Evolutionary conservation across 129 eudicot species (phyloP), one percentile per base, ranked within the genome.

Genomic region (Cynara cardunculus): DNA sequence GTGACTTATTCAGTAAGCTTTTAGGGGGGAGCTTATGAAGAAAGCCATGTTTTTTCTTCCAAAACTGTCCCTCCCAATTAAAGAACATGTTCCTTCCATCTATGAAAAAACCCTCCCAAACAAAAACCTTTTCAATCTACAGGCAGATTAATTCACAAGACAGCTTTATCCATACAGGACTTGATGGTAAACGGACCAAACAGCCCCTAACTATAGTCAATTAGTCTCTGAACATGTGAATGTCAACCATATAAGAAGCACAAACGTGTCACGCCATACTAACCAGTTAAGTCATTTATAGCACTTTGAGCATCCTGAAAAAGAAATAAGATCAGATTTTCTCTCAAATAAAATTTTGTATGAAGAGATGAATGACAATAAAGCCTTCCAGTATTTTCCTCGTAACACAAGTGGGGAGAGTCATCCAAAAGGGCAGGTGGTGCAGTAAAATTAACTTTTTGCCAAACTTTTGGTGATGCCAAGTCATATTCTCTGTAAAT

Each of bases 301-400:
- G 98, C 94, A 73, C 86, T 91, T 79, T 94, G 98, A 69, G 97
- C 98, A 76, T 94, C 98, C 97, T 93, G 90, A 59, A 83, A 11
- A 82, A 16, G 56, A 70, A 56, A 81, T 7, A 39, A 70, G 18
- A 67, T 80, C 39, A 34, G 61, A 25, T 74, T 24, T 30, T 16
- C 25, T 14, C 37, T 28, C 31, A n/a, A 18, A 34, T 39, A 21
- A 12, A 32, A 81, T 16, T 28, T 25, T 64, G 39, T 46, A 34
- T 18, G 3, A 56, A 80, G 16, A 71, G 13, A 80, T 14, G 21
- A 80, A 31, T n/a, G 25, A 71, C 9, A 21, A 71, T 19, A 78
- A 18, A 79, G 82, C 24, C 53, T 39, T 69, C 56, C 76, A 77
- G 16, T 25, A 32, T 76, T 19, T 31, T 12, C 30, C 25, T 31